These are phyloP conservation scores for Rhodamnia rubescens DNA, from an alignment of 345 rosid species.

Conservation along the genomic window DNA sequence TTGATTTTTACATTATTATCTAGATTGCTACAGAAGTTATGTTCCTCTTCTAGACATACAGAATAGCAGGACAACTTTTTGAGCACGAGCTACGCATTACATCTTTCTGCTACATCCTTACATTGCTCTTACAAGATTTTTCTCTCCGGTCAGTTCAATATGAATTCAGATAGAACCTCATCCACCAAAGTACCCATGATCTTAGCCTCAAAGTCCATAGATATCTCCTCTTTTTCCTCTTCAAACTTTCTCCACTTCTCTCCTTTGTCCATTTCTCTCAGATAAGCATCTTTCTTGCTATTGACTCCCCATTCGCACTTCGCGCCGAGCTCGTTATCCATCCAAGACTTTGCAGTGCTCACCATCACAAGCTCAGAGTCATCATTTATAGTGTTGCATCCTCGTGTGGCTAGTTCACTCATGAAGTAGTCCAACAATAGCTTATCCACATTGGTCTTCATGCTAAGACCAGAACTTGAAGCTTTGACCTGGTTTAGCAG, in stretches of 20 bases:
- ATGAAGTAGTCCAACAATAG: conserved; percentile 2
- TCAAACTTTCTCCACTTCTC: conserved; percentile 3
- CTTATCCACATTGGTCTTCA: background rate
- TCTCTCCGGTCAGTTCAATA: background rate
- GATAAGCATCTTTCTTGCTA: conserved; percentile 1
- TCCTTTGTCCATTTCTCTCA: conserved; percentile 6
- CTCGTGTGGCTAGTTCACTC: background rate
- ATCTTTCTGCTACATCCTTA: background rate
- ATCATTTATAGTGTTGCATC: background rate
- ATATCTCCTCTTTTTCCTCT: background rate
- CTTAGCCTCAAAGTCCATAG: background rate
- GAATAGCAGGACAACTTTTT: background rate
- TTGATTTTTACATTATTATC: background rate
- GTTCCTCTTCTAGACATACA: background rate
- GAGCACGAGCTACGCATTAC: background rate
- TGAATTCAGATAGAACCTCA: background rate
- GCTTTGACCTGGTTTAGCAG: conserved; percentile 2
- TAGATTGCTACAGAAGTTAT: background rate
- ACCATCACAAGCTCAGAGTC: background rate
- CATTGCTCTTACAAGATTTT: background rate
- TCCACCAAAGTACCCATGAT: background rate
- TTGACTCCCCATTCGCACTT: conserved; percentile 6
- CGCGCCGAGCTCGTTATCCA: background rate
- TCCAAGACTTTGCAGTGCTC: conserved; percentile 1
- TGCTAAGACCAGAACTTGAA: background rate